Evolutionary conservation across 2,329 filamentous ascomycete genomes (phyloP), one percentile per base, ranked within the genome.

Genomic region (Botryotinia narcissicola): DNA sequence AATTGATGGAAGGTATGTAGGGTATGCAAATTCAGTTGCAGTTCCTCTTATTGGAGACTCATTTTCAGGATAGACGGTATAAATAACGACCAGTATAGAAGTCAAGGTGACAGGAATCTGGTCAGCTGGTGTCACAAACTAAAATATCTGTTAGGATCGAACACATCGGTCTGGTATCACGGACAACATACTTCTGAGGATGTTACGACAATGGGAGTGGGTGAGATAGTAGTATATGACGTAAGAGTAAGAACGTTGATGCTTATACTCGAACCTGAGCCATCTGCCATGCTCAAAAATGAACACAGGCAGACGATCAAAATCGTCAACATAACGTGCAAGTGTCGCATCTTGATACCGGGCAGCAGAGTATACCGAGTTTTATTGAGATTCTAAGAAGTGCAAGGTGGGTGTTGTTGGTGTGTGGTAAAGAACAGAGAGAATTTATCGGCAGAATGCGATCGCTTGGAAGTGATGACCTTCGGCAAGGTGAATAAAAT

Each of bases 141-240:
- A 16, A 32, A 25, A 68, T 1, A 44, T 16, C 9, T 16, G 37
- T 69, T 57, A 69, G 66, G 48, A 25, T 14, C 9, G 37, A 32
- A 25, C 4, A 10, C 18, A 20, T 20, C 1, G 3, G 25, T 42
- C 44, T 69, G n/a, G 1, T 3, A 32, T 29, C 12, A 7, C n/a
- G 37, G 35, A 12, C 57, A 69, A 25, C n/a, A 57, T 69, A 69
- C 66, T 20, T 42, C n/a, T 32, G 66, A 69, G 10, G 66, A 57
- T 12, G 35, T 57, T 40, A 57, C 9, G n/a, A 44, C n/a, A 35
- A 67, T 40, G 20, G 64, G 64, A 2, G 16, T 20, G 20, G 64
- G 64, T 10, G 22, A 20, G 8, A 57, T 20, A 6, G 66, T 69
- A 9, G 48, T 57, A 7, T 57, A 57, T 0, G 66, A 69, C 1